phyloP scores from a whole-genome alignment of 495 filamentous ascomycete species.

The Lentithecium fluviatile region DNA sequence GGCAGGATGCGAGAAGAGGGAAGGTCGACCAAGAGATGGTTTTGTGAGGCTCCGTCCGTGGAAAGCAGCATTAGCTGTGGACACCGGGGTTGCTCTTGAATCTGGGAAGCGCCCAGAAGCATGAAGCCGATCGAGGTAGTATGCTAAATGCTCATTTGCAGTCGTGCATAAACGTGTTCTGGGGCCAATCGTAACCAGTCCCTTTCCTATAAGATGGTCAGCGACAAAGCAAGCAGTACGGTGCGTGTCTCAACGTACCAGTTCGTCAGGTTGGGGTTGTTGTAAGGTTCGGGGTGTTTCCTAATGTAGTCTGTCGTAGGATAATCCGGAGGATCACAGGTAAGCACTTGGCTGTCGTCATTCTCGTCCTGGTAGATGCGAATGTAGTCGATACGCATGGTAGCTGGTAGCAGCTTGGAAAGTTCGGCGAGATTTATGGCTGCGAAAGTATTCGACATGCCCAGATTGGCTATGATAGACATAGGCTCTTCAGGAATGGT shows the following conservation, averaged over 20 bases:
- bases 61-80: too few relatives aligned
- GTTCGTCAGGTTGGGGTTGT: slow-evolving; percentile 63
- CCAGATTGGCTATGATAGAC: slow-evolving; percentile 68
- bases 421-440: slow-evolving; percentile 57
- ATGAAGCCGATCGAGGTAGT: neutral
- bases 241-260: slow-evolving; percentile 45
- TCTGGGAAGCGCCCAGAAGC: neutral
- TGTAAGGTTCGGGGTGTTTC: slow-evolving; percentile 61
- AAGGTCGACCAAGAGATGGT: too few relatives aligned
- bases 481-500: slow-evolving; percentile 70
- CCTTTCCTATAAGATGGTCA: slow-evolving; percentile 15
- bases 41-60: too few relatives aligned
- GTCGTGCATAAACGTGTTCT: slow-evolving; percentile 51
- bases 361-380: slow-evolving; percentile 72
- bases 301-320: slow-evolving; percentile 70
- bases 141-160: slow-evolving; percentile 36
- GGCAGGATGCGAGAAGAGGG: too few relatives aligned
- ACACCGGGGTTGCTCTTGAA: neutral
- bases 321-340: slow-evolving; percentile 70
- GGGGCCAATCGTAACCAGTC: slow-evolving; percentile 49
- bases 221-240: slow-evolving; percentile 37
- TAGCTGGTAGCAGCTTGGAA: slow-evolving; percentile 59
- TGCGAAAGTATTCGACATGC: slow-evolving; percentile 69
- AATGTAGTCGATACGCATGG: slow-evolving; percentile 71
- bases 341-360: slow-evolving; percentile 56